Base-by-base conservation (phyloP, 768 basidiomycete genomes). In the Tylopilus cervinicoccineus region DNA sequence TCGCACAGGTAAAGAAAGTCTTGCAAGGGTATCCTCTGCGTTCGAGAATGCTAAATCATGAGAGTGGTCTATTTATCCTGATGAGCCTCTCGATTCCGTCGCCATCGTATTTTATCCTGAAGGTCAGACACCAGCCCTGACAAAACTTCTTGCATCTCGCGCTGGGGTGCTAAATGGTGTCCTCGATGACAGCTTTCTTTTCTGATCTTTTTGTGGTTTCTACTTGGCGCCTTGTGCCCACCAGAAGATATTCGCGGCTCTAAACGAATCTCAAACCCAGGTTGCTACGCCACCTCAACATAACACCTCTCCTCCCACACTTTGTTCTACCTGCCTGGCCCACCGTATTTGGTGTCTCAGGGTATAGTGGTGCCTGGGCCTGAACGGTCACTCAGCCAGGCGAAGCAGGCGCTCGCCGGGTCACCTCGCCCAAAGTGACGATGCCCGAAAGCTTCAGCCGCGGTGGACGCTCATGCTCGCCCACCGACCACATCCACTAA, bases 401-500 rank as follows among this genome's bases (percentile, higher is more conserved):
- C 22, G 83, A 83, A 54, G 70, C 86, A 0, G 58, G 52, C 41
- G 89, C 90, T 10, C 77, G 78, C 23, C 86, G 88, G 0, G 74
- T 77, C 23, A 93, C 83, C 29, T 72, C 82, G 13, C 85, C 96
- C 37, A 98, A 98, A 68, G 79, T 96, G 13, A 73, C 83, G n/a
- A n/a, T n/a, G 1, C 76, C 88, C 0, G 83, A 88, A 55, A 83
- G 76, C 52, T 80, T 99, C 13, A 72, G 70, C 2, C 84, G 86
- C 12, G 88, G 84, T 3, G 70, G 97, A 39, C 79, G 83, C 45
- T 86, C 94, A 7, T 99, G 98, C 70, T 61, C 91, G 1, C 72
- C 98, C 40, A 99, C 96, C 13, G 93, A 94, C 67, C 96, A 99
- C 70, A 96, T 99, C 61, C 96, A 99, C 74, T 96, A 99, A 68